Conservation (phyloP, 345 rosid species). For the Balakata baccata region DNA sequence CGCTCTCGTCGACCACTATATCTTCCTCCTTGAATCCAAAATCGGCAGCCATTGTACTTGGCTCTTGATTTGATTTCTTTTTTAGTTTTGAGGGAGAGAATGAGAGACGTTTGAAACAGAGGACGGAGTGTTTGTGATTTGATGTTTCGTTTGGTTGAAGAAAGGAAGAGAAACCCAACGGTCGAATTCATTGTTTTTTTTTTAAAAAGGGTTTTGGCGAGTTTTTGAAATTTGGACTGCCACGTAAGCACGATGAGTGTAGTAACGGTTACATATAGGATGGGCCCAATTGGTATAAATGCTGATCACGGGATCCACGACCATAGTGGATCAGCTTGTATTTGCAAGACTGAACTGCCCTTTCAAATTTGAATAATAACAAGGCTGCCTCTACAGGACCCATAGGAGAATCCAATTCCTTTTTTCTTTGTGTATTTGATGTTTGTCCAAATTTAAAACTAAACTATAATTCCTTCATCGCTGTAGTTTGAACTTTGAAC, state of each 20-base stretch:
- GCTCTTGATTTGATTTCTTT: not conserved
- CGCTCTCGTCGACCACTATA: slow-evolving; percentile 52
- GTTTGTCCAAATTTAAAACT: too few species aligned
- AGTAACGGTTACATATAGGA: slow-evolving; percentile 22
- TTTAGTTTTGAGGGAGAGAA: not conserved
- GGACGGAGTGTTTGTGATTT: not conserved
- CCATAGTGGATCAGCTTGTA: not conserved
- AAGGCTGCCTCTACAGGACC: too few species aligned
- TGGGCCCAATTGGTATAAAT: slow-evolving; percentile 10
- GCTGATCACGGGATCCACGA: not conserved
- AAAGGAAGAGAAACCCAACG: slow-evolving; percentile 10
- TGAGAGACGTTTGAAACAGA: not conserved
- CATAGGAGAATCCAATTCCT: not conserved
- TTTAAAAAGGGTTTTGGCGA: not conserved
- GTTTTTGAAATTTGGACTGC: slow-evolving; percentile 21
- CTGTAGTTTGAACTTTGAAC: too few species aligned
- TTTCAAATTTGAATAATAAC: too few species aligned
- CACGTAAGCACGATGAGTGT: slow-evolving; percentile 13
- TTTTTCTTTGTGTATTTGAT: not conserved
- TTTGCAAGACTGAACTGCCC: not conserved
- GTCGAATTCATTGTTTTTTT: slow-evolving; percentile 22
- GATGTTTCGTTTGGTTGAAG: not conserved
- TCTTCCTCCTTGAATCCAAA: slow-evolving; percentile 52
- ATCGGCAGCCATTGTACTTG: slow-evolving; percentile 34
- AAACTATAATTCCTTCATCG: too few species aligned